Base-by-base conservation (phyloP, 2,329 filamentous ascomycete species). In the Ceratocystis eucalypticola region DNA sequence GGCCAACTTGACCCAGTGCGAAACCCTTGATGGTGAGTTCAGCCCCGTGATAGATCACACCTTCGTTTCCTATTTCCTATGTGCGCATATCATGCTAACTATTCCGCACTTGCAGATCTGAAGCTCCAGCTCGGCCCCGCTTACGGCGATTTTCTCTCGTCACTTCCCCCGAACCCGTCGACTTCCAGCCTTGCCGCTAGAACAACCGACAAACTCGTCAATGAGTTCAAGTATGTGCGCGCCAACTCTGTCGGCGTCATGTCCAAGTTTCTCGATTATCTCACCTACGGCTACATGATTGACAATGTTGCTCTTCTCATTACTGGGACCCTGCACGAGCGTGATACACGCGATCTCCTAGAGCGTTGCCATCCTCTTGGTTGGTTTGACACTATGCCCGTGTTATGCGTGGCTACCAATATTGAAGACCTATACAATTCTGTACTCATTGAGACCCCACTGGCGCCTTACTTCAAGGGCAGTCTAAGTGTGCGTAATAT, bases 201-300 rank as follows among this genome's bases (percentile, higher is more conserved):
- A 80, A 94, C 94, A 66, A 96, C 94, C 72, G 94, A 99, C 75
- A 99, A 99, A 80, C 87, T 99, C 70, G 93, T 99, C 70, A 88
- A 92, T 70, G 94, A 99, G 76, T 99, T 99, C 76, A 88, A 91
- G 74, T 99, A 99, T 76, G 83, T 99, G 59, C 90, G 95, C 71
- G 91, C 92, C 69, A 96, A 99, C 74, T 89, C 93, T 33, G 90
- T 90, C 1, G 94, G 94, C 17, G 90, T 91, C 0, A 85, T 96
- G 46, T 88, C 92, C 69, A 91, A 90, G 74, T 99, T 99, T 77
- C 91, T 99, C 84, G 91, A 97, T 76, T 99, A 96, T 77, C 81
- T 99, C 69, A 99, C 94, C 1, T 99, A 99, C 76, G 93, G 92
- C 69, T 99, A 99, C 82, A 99, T 99, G 94, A 99, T 99, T 77